Base-by-base conservation (phyloP, 352 stramenopile genomes). In the Phytophthora sansomeana region DNA sequence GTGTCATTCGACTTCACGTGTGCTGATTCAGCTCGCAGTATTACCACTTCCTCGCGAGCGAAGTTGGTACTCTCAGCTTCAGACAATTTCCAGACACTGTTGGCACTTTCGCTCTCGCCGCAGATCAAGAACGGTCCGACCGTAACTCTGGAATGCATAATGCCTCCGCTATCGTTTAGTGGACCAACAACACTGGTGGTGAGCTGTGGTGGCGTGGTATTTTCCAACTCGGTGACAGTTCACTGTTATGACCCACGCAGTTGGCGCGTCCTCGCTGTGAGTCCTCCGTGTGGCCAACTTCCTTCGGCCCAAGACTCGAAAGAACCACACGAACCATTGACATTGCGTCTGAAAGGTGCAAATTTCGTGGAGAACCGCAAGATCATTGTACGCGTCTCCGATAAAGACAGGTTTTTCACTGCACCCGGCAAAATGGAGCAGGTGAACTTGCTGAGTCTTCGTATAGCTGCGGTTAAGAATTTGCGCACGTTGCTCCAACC, bases 351-450 rank as follows among this genome's bases (percentile, higher is more conserved):
- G 19, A 72, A 69, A 58, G 84, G 84, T 17, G 70, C 85, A 11
- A 59, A 87, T 36, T 91, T 93, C 51, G 81, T 93, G 21, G 84
- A 93, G 50, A 91, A 85, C 55, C 73, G 67, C 48, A 87, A 88
- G 47, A 82, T 90, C 13, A 16, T 80, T 19, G 65, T 91, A 3
- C 77, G 84, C 3, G 63, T 93, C 17, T 80, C 78, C 0, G 73
- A 89, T 41, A 72, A 75, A n/a, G 63, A 67, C 4, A 56, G 73
- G 4, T 91, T 77, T 33, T 69, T 88, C 2, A 78, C 67, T 26
- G 49, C 72, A 1, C 13, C 41, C 6, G 81, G 59, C 0, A 59
- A 58, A 10, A 58, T 90, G n/a, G 73, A 87, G 19, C 67, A 75
- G 14, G 77, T 85, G 32, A 75, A 85, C 29, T 19, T 89, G 48